These are phyloP conservation scores for Solanum paucissectum DNA, from an alignment of 257 asterid genomes.

Conservation along the genomic window DNA sequence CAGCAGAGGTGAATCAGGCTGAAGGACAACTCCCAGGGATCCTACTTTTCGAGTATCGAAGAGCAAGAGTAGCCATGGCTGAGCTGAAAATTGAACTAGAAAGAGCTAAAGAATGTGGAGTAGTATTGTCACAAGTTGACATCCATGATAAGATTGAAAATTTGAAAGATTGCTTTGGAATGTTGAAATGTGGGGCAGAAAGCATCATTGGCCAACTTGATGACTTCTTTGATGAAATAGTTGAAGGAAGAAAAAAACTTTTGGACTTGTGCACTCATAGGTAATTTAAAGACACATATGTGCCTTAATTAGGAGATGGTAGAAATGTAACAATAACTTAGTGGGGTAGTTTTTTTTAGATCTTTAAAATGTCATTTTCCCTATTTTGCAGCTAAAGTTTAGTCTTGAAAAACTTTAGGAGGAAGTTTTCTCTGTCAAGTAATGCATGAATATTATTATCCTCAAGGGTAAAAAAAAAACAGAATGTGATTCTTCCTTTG, in stretches of 20 bases:
- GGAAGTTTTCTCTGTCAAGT: slow-evolving; percentile 12
- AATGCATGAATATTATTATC: slow-evolving; percentile 4
- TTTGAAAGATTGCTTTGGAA: slow-evolving; percentile 50
- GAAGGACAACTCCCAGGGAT: slow-evolving; percentile 37
- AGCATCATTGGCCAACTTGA: slow-evolving; percentile 62
- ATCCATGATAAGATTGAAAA: slow-evolving; percentile 33
- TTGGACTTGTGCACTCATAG: slow-evolving; percentile 66
- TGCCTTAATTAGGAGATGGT: slow-evolving; percentile 3
- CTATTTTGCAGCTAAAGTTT: slow-evolving; percentile 1
- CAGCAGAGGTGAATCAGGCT: slow-evolving; percentile 16
- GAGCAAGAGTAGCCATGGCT: slow-evolving; percentile 26
- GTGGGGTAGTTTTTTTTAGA: slow-evolving; percentile 1
- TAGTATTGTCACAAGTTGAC: slow-evolving; percentile 11
- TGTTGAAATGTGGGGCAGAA: slow-evolving; percentile 60
- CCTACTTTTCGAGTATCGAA: slow-evolving; percentile 45
- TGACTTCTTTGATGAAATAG: slow-evolving; percentile 86
- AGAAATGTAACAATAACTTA: slow-evolving; percentile 20
- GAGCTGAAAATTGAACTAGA: slow-evolving; percentile 46
- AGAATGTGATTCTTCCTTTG: slow-evolving; percentile 55
- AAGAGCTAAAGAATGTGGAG: slow-evolving; percentile 12
- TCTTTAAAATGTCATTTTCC: not conserved
- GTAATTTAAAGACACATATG: slow-evolving; percentile 11
- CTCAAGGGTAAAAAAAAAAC: not conserved
- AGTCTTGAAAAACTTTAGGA: slow-evolving; percentile 14
- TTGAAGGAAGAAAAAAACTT: slow-evolving; percentile 72